Evolutionary conservation across 163 green algal species (phyloP).

Genomic region (Picocystis sp.): DNA sequence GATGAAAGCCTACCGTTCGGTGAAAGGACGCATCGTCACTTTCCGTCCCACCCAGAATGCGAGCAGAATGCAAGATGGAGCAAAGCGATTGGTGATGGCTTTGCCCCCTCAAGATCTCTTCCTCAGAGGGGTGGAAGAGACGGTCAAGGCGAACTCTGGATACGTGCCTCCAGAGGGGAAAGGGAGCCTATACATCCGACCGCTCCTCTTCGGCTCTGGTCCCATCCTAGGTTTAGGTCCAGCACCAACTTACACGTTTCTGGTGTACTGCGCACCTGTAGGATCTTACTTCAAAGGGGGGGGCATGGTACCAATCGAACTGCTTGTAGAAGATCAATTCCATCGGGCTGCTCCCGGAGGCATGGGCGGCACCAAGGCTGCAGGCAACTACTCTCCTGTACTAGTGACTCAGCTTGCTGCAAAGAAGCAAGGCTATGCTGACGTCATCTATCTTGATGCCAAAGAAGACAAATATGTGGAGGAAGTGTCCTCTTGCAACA

Average conservation of each 20-base stretch:
- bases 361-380: conserved; percentile 86
- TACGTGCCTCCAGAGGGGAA: conserved; percentile 55
- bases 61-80: conserved; percentile 33
- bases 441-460: conserved; percentile 94
- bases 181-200: conserved; percentile 69
- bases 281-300: conserved; percentile 76
- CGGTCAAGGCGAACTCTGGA: conserved; percentile 38
- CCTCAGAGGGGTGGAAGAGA: conserved; percentile 19
- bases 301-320: conserved; percentile 81
- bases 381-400: conserved; percentile 93
- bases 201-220: conserved; percentile 64
- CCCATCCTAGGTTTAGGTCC: conserved; percentile 70
- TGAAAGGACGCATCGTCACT: conserved; percentile 58
- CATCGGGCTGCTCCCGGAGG: conserved; percentile 81
- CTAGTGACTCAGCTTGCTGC: conserved; percentile 66
- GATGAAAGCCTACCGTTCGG: conserved; percentile 82
- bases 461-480: conserved; percentile 58
- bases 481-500: conserved; percentile 96
- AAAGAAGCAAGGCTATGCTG: conserved; percentile 78
- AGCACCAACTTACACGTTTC: conserved; percentile 62
- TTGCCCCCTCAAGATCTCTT: conserved; percentile 7
- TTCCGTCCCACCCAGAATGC: conserved; percentile 69
- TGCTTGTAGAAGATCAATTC: conserved; percentile 86
- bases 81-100: conserved; percentile 72
- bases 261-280: conserved; percentile 60